A percentile compares a stretch with the other conserved stretches of the same genome.
These are phyloP conservation scores for Hymenotorrendiella dingleyae DNA, from an alignment of 2,329 filamentous ascomycete genomes.

Conservation along the genomic window DNA sequence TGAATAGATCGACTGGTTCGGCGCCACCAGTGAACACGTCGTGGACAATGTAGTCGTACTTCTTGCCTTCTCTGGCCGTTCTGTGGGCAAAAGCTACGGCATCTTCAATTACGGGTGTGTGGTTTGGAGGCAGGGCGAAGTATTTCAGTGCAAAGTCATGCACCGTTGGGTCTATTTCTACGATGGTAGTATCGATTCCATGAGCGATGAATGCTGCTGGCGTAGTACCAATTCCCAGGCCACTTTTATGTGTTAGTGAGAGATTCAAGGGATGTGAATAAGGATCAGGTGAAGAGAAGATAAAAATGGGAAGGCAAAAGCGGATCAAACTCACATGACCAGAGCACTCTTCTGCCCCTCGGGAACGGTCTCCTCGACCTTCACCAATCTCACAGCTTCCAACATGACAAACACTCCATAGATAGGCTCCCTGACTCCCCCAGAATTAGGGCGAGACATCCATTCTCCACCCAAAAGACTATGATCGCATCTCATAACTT, in stretches of 20 bases:
- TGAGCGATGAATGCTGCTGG: conserved; percentile 82
- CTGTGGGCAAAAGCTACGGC: conserved; percentile 63
- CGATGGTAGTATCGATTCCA: conserved; percentile 85
- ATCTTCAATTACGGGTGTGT: conserved; percentile 75
- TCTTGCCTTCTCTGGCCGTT: conserved; percentile 35
- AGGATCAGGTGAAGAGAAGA: no score
- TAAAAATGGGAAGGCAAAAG: no score
- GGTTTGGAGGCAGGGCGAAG: conserved; percentile 72
- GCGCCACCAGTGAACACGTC: conserved; percentile 97
- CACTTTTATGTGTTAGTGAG: conserved; percentile 43
- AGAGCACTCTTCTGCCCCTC: conserved; percentile 72
- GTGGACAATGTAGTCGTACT: conserved; percentile 90
- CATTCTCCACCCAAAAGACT: conserved; percentile 91
- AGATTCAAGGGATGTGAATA: not conserved
- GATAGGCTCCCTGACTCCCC: conserved; percentile 79
- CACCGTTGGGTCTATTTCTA: conserved; percentile 90
- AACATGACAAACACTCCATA: conserved; percentile 96
- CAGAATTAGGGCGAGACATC: conserved; percentile 60
- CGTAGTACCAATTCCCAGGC: conserved; percentile 86
- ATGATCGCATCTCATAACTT: conserved; percentile 87
- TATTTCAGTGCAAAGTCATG: conserved; percentile 77
- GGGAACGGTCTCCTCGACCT: conserved; percentile 46
- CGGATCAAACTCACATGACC: conserved; percentile 76
- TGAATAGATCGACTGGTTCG: conserved; percentile 85
- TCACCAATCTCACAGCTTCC: conserved; percentile 79